Conservation (phyloP, 331 rosid genomes). For the Cydonia oblonga region DNA sequence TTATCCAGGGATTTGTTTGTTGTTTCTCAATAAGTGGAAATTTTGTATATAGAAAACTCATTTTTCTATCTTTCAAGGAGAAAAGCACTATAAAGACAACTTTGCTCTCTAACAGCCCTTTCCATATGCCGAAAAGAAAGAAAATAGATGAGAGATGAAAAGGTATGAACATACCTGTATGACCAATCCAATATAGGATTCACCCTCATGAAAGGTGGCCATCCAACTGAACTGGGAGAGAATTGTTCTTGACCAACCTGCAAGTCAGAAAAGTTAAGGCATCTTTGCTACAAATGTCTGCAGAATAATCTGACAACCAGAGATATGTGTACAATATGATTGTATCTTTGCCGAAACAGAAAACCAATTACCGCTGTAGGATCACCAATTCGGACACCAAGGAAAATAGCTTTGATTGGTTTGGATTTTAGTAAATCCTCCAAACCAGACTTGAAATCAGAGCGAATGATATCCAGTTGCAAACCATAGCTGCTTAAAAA, state of each 20-base stretch:
- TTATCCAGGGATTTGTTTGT: neutral
- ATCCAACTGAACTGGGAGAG: slow-evolving; percentile 91
- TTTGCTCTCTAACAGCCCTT: neutral
- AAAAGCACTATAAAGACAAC: slow-evolving; percentile 1
- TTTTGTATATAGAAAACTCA: neutral
- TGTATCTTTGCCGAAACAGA: slow-evolving; percentile 1
- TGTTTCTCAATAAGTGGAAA: neutral
- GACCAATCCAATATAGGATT: slow-evolving; percentile 99
- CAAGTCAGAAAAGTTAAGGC: neutral
- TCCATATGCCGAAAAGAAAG: slow-evolving; percentile 6
- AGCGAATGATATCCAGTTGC: slow-evolving; percentile 68
- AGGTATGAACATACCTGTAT: slow-evolving; percentile 55
- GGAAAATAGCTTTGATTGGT: slow-evolving; percentile 86
- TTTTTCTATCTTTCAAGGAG: neutral
- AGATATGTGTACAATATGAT: neutral
- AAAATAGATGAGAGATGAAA: slow-evolving; percentile 1
- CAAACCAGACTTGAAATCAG: slow-evolving; percentile 88
- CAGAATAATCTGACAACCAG: neutral
- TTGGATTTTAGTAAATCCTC: slow-evolving; percentile 65
- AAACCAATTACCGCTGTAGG: slow-evolving; percentile 75
- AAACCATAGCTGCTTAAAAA: slow-evolving; percentile 65
- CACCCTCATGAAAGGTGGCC: slow-evolving; percentile 99
- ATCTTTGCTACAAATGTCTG: neutral
- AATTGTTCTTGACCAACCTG: slow-evolving; percentile 96
- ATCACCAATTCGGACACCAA: slow-evolving; percentile 92